Conservation (phyloP, 495 filamentous ascomycete genomes). For the Penicillium coffeae region DNA sequence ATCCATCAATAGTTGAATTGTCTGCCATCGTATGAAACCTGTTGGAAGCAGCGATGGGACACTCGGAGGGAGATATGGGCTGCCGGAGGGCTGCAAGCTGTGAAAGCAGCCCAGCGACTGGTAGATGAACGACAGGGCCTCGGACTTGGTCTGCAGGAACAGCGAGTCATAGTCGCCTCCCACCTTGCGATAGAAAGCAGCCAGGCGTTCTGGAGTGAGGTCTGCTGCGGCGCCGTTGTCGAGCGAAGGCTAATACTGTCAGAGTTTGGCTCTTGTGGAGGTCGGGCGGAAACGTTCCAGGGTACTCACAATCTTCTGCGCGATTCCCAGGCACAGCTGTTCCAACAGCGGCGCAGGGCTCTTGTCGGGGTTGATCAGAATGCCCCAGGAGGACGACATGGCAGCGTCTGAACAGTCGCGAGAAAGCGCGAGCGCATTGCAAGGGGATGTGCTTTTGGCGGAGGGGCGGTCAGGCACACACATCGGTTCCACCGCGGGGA, state of each 20-base stretch:
- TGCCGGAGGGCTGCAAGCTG: constrained; percentile 62
- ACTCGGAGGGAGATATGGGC: constrained; percentile 69
- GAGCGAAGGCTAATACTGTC: constrained; percentile 59
- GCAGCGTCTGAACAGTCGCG: neutral
- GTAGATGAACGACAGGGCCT: constrained; percentile 85
- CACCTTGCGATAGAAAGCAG: constrained; percentile 81
- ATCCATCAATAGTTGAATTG: constrained; percentile 82
- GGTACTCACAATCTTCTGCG: constrained; percentile 71
- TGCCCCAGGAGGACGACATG: constrained; percentile 62
- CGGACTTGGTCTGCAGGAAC: constrained; percentile 72
- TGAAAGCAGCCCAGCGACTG: constrained; percentile 86
- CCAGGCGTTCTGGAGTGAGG: constrained; percentile 78
- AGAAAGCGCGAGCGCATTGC: constrained; percentile 20
- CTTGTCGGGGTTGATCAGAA: constrained; percentile 77
- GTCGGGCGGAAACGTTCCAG: neutral
- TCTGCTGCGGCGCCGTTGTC: constrained; percentile 60
- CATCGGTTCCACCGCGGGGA: constrained; percentile 34
- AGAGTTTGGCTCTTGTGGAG: no score
- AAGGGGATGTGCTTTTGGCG: constrained; percentile 7
- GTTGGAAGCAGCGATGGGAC: constrained; percentile 76
- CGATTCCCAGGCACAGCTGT: constrained; percentile 73
- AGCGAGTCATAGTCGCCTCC: constrained; percentile 87
- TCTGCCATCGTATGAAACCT: constrained; percentile 92
- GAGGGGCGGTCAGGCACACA: constrained; percentile 40
- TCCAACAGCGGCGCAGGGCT: constrained; percentile 71